Conservation (phyloP, 768 basidiomycete species). For the Porphyrellus cyaneotinctus region DNA sequence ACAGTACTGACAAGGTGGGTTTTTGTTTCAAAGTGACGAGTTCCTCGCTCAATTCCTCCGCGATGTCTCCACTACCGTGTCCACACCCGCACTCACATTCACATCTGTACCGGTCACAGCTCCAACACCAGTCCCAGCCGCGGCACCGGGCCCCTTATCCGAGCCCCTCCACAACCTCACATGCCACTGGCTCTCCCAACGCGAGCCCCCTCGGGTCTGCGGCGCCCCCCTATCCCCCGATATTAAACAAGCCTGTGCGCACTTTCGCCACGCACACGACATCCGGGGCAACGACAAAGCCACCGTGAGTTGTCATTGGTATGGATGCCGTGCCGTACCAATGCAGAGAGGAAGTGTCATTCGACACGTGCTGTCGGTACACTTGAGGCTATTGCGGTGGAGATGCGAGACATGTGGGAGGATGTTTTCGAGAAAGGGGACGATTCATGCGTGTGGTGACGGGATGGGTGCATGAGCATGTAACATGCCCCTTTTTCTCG, state of each 20-base stretch:
- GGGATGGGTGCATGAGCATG: neutral
- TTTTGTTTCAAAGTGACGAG: constrained; percentile 10
- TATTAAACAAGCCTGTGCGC: constrained; percentile 4
- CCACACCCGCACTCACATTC: neutral
- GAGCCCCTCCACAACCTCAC: neutral
- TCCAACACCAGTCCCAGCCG: neutral
- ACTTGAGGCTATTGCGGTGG: constrained; percentile 17
- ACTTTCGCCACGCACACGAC: constrained; percentile 15
- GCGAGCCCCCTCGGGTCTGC: constrained; percentile 1
- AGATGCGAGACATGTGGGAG: constrained; percentile 10
- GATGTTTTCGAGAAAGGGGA: constrained; percentile 18
- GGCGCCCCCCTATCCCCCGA: constrained; percentile 6
- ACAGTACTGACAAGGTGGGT: neutral
- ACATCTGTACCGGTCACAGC: neutral
- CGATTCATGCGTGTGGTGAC: constrained; percentile 8
- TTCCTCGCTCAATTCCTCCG: constrained; percentile 12
- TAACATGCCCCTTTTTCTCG: neutral
- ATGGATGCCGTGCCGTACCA: constrained; percentile 9
- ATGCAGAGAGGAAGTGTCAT: constrained; percentile 23
- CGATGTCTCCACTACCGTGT: neutral
- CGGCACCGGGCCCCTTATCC: neutral
- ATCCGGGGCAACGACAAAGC: constrained; percentile 20
- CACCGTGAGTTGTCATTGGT: constrained; percentile 9
- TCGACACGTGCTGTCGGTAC: constrained; percentile 17
- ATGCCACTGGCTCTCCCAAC: constrained; percentile 12